phyloP scores from a whole-genome alignment of 139 green algal genomes.

The Coelastrella sp. region DNA sequence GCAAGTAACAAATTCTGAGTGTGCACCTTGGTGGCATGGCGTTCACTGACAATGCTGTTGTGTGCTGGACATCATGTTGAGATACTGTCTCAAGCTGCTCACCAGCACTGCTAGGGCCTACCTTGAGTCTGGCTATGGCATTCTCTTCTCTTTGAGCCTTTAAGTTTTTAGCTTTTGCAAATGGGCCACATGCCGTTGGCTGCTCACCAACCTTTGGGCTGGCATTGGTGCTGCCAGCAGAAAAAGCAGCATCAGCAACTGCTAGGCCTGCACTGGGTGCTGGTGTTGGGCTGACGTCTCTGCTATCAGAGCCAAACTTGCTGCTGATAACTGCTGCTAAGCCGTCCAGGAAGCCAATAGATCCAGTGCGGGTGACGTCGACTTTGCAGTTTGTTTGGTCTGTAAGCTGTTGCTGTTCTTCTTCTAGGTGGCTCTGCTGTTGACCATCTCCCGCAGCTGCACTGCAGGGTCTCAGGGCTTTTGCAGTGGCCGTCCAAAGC shows the following conservation, averaged over 20 bases:
- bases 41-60: no score
- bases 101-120: neutral
- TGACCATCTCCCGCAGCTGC: neutral
- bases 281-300: neutral
- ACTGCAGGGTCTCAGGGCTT: neutral
- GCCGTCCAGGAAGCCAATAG: neutral
- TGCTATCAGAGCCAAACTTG: neutral
- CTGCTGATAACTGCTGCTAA: neutral
- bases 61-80: no score
- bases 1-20: no score
- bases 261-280: neutral
- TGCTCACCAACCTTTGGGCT: neutral
- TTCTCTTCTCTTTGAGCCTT: conserved; percentile 25
- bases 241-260: neutral
- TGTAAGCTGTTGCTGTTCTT: conserved; percentile 1
- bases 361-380: neutral
- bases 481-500: neutral
- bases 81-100: neutral
- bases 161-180: neutral
- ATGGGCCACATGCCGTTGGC: neutral
- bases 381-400: neutral
- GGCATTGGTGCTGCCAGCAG: neutral
- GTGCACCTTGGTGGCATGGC: no score
- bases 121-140: neutral
- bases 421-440: neutral